A percentile compares a stretch with the other conserved stretches of the same genome.
These are phyloP conservation scores for Triticum turgidum DNA, from an alignment of 176 grass and related monocot species.

Conservation along the genomic window DNA sequence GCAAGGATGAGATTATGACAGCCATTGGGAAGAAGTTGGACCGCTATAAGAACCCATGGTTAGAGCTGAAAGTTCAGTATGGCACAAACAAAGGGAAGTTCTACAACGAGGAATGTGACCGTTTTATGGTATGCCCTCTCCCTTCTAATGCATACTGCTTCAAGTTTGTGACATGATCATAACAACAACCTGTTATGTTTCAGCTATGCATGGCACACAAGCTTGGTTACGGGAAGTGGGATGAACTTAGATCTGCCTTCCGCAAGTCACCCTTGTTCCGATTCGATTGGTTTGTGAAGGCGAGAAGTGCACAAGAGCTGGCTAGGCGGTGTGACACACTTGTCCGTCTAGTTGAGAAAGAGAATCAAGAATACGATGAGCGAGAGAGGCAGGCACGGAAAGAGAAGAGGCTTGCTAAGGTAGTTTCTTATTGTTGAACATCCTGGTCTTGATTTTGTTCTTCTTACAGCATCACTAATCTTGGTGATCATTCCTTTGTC, in stretches of 20 bases:
- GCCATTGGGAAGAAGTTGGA: slow-evolving; percentile 95
- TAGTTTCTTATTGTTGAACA: slow-evolving; percentile 1
- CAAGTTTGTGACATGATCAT: slow-evolving; percentile 28
- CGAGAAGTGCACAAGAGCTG: slow-evolving; percentile 89
- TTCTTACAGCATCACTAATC: neutral
- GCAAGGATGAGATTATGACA: slow-evolving; percentile 97
- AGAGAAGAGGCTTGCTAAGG: slow-evolving; percentile 88
- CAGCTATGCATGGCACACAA: slow-evolving; percentile 99
- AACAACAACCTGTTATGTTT: slow-evolving; percentile 36
- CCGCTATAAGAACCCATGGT: slow-evolving; percentile 97
- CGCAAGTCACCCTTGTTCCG: slow-evolving; percentile 88
- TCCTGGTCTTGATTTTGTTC: neutral
- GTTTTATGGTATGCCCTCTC: slow-evolving; percentile 80
- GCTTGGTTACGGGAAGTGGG: slow-evolving; percentile 96
- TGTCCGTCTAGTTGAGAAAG: slow-evolving; percentile 94
- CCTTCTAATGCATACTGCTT: neutral
- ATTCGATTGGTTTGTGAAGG: slow-evolving; percentile 99
- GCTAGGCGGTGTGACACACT: slow-evolving; percentile 94
- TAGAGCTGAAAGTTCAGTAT: slow-evolving; percentile 97
- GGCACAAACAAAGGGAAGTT: slow-evolving; percentile 97
- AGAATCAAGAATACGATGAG: slow-evolving; percentile 98
- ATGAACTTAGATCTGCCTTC: slow-evolving; percentile 94
- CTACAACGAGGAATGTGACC: slow-evolving; percentile 99
- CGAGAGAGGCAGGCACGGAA: slow-evolving; percentile 92
- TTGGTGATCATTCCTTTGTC: slow-evolving; percentile 19